Percentiles rank a stretch among this genome's conserved stretches.
phyloP scores from a whole-genome alignment of 306 rosid species.

The Prunus mira region DNA sequence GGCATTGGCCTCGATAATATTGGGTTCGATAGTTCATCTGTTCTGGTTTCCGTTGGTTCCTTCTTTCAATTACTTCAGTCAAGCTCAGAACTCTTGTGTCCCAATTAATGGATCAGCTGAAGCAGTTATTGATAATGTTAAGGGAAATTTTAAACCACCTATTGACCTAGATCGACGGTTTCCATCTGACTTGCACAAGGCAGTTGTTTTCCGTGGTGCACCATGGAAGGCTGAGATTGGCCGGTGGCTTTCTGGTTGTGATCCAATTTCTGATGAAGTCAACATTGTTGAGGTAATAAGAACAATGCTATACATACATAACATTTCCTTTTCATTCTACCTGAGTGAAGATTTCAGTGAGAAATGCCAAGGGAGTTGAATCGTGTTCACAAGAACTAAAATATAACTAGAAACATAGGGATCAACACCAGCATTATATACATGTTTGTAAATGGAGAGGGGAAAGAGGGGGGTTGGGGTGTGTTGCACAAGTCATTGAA shows the following conservation, averaged over 20 bases:
- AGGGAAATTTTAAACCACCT: constrained; percentile 26
- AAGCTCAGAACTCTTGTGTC: constrained; percentile 50
- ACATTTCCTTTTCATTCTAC: background rate
- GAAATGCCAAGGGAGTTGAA: background rate
- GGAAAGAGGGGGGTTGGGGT: background rate
- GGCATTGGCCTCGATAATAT: constrained; percentile 55
- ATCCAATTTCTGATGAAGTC: constrained; percentile 51
- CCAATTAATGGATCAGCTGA: constrained; percentile 39
- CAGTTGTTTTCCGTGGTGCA: constrained; percentile 67
- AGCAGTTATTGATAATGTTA: constrained; percentile 20
- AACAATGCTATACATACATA: background rate
- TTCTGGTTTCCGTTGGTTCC: constrained; percentile 82
- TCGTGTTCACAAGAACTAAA: background rate
- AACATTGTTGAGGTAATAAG: constrained; percentile 69
- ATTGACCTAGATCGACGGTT: constrained; percentile 49
- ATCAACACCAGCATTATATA: background rate
- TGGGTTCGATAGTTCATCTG: constrained; percentile 68
- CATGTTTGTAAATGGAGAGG: background rate
- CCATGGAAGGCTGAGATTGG: constrained; percentile 95
- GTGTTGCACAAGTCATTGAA: background rate
- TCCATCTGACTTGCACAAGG: constrained; percentile 59
- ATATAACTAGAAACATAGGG: background rate
- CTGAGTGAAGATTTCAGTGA: background rate
- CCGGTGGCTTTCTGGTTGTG: constrained; percentile 85
- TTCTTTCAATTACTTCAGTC: constrained; percentile 58